Conservation (phyloP, 2,329 filamentous ascomycete species). For the Colletotrichum camelliae region DNA sequence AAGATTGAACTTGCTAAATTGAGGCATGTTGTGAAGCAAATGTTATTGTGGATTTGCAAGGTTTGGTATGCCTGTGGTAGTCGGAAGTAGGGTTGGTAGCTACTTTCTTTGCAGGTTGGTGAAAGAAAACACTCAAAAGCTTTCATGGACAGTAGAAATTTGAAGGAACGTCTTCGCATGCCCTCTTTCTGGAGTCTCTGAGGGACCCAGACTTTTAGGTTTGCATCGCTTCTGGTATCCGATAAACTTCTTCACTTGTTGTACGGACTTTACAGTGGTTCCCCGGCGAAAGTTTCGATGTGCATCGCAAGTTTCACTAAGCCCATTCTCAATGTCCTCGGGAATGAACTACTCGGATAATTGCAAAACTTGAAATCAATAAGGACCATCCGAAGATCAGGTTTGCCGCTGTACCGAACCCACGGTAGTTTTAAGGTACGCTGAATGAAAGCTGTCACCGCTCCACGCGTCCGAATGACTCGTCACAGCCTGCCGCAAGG, state of each 20-base stretch:
- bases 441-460: background rate
- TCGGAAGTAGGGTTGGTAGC: background rate
- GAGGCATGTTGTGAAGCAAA: background rate
- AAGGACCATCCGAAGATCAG: background rate
- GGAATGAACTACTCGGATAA: background rate
- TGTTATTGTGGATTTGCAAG: background rate
- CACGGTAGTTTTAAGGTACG: background rate
- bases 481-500: background rate
- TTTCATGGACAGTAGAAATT: background rate
- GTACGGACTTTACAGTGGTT: background rate
- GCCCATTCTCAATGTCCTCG: background rate
- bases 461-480: background rate
- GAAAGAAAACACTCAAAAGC: fast-evolving
- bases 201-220: background rate
- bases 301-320: background rate
- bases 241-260: background rate
- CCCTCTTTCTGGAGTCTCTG: background rate
- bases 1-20: background rate
- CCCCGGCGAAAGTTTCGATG: background rate
- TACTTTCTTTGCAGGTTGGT: background rate
- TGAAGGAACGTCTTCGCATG: background rate
- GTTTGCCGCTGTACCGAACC: background rate
- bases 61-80: background rate
- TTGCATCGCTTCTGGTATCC: background rate
- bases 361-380: background rate